These are phyloP conservation scores for Thalassiosira livingstoniorum DNA, from an alignment of 352 stramenopile genomes.

Conservation along the genomic window DNA sequence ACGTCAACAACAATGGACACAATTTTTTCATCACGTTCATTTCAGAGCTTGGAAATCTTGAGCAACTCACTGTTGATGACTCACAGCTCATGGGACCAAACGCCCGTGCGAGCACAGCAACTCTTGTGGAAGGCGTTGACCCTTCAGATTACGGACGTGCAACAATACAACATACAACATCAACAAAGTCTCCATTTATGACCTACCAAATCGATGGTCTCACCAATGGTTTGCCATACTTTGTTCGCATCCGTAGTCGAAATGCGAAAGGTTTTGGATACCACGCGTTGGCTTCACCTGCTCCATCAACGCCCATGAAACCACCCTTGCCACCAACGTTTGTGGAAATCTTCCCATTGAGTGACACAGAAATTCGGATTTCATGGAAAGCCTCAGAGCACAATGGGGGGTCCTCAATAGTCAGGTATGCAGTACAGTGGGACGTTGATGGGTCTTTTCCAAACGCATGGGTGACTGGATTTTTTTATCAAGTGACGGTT, in stretches of 20 bases:
- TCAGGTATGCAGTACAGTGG: conserved; percentile 93
- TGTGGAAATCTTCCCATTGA: conserved; percentile 88
- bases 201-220: conserved; percentile 82
- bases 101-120: conserved; percentile 87
- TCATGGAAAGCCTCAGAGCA: conserved; percentile 88
- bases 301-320: conserved; percentile 59
- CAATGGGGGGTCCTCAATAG: conserved; percentile 89
- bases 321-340: conserved; percentile 46
- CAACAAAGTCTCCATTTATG: conserved; percentile 43
- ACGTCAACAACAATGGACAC: conserved; percentile 93
- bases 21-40: conserved; percentile 96
- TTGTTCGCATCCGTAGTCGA: conserved; percentile 89
- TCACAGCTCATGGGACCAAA: conserved; percentile 91
- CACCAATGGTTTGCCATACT: conserved; percentile 87
- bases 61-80: conserved; percentile 89
- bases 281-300: conserved; percentile 46
- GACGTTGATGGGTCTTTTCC: conserved; percentile 81
- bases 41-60: conserved; percentile 70
- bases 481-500: conserved; percentile 52
- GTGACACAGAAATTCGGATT: conserved; percentile 88
- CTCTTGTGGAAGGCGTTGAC: conserved; percentile 84
- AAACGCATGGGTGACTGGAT: conserved; percentile 54
- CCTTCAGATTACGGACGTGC: conserved; percentile 86
- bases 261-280: conserved; percentile 83
- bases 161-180: conserved; percentile 35